Conservation (phyloP, 306 rosid species). For the Quercus robur region DNA sequence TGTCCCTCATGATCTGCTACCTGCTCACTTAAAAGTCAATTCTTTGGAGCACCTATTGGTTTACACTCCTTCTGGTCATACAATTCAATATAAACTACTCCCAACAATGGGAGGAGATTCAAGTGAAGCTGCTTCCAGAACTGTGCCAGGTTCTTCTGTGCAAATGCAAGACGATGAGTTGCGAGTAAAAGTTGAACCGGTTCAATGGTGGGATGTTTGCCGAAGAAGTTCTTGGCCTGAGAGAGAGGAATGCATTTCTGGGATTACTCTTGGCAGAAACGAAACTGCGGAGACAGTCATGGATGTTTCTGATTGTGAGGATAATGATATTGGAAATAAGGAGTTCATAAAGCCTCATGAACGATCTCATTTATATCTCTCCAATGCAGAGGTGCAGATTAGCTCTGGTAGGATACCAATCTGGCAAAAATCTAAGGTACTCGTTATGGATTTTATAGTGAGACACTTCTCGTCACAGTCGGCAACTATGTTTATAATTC, state of each 20-base stretch:
- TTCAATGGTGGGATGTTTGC: slow-evolving; percentile 98
- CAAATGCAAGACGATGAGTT: slow-evolving; percentile 81
- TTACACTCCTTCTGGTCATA: slow-evolving; percentile 77
- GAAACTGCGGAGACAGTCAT: slow-evolving; percentile 38
- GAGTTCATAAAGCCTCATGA: slow-evolving; percentile 40
- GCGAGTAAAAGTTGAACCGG: slow-evolving; percentile 86
- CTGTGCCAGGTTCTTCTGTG: slow-evolving; percentile 45
- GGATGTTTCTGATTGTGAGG: slow-evolving; percentile 56
- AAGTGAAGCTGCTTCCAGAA: slow-evolving; percentile 53
- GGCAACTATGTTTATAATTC: slow-evolving; percentile 23
- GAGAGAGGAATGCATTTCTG: slow-evolving; percentile 59
- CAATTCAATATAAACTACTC: slow-evolving; percentile 71
- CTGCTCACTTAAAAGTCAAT: slow-evolving; percentile 37
- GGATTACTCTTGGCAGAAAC: slow-evolving; percentile 41
- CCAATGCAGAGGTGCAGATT: slow-evolving; percentile 89
- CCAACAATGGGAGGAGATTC: slow-evolving; percentile 68
- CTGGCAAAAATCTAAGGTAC: slow-evolving; percentile 89
- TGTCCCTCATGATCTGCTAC: slow-evolving; percentile 42
- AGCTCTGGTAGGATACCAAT: slow-evolving; percentile 80
- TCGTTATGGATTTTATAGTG: slow-evolving; percentile 16
- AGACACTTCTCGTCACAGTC: slow-evolving; percentile 16
- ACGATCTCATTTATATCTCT: slow-evolving; percentile 55
- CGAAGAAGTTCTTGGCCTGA: slow-evolving; percentile 90
- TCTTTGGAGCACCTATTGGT: slow-evolving; percentile 83
- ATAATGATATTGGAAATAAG: slow-evolving; percentile 37